Evolutionary conservation across 148 eudicot genomes (phyloP).

Genomic region (Spergularia marina): DNA sequence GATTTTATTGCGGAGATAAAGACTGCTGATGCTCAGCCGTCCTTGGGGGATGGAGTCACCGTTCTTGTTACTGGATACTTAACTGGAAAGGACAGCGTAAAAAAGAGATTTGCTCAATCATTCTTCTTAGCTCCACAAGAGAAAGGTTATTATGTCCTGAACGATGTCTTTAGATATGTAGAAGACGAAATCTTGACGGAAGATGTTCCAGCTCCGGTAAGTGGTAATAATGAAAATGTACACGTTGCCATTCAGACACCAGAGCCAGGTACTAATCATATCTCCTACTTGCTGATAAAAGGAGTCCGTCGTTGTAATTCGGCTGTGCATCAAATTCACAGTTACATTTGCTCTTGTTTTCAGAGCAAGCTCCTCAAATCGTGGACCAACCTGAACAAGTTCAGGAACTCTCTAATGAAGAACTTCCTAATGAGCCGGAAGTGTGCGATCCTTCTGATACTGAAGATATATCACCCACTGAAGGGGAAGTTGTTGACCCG

Average conservation of each 20-base stretch:
- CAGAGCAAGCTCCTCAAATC: slow-evolving; percentile 45
- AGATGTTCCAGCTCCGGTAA: slow-evolving; percentile 21
- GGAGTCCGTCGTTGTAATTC: background rate
- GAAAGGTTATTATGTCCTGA: slow-evolving; percentile 79
- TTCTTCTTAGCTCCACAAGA: slow-evolving; percentile 92
- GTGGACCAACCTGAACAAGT: slow-evolving; percentile 29
- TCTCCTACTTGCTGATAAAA: background rate
- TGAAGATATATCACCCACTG: slow-evolving; percentile 40
- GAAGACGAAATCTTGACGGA: slow-evolving; percentile 35
- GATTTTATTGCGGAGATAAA: slow-evolving; percentile 69
- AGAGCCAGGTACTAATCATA: slow-evolving; percentile 29
- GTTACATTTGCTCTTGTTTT: slow-evolving; percentile 23
- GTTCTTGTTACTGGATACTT: slow-evolving; percentile 80
- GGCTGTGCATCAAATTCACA: slow-evolving; percentile 5
- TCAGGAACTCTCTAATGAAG: slow-evolving; percentile 37
- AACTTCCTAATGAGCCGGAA: slow-evolving; percentile 45
- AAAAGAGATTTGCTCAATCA: slow-evolving; percentile 62
- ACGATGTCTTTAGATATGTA: slow-evolving; percentile 74
- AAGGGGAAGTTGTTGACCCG: slow-evolving; percentile 53
- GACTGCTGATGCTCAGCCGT: slow-evolving; percentile 85
- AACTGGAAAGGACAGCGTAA: slow-evolving; percentile 56
- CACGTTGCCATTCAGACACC: slow-evolving; percentile 28
- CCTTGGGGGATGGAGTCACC: slow-evolving; percentile 63
- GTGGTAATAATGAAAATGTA: slow-evolving; percentile 24
- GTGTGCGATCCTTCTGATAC: slow-evolving; percentile 57